Base-by-base conservation (phyloP, 2,329 filamentous ascomycete species). In the Diplodia scrobiculata region DNA sequence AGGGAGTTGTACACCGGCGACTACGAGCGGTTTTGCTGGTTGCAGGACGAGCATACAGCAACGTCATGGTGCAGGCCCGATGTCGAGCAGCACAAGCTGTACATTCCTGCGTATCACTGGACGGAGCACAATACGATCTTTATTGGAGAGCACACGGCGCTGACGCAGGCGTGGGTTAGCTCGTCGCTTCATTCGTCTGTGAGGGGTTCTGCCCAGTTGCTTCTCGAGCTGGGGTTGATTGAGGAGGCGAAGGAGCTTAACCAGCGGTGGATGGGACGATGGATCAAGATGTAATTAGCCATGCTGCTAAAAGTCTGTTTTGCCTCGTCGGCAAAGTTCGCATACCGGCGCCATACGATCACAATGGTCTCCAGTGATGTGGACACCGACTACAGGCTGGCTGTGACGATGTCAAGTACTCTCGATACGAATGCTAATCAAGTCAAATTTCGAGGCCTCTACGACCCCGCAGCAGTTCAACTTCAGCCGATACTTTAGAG, bases 171-270 rank as follows among this genome's bases (percentile, higher is more conserved):
- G 1, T 63, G 59, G 59, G 29, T 63, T 5, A 63, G 59, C 21
- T 63, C 59, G 1, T 51, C 59, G 10, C 21, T 63, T 11, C 47
- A 63, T 5, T 63, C 59, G 19, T 32, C 59, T 3, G 59, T 63
- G 9, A 36, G 59, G 14, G 59, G 59, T 10, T 25, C 59, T n/a
- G 59, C 52, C 27, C 47, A 63, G 47, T 11, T 63, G 47, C n/a
- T 63, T 9, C 32, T 63, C 17, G 59, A 63, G 59, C 21, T 63
- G 5, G 59, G 59, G 1, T 27, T 51, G 45, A 29, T 51, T 4
- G 29, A 51, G 17, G 59, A 63, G 34, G 59, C 59, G 10, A 63
- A 63, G 32, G 59, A 63, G 32, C 45, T 63, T n/a, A 63, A 63
- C 27, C 47, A 29, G 45, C 59, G 59, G 5, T 63, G 59, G 59